Conservation (phyloP, 768 basidiomycete species). For the Agaricus sinodeliciosus region DNA sequence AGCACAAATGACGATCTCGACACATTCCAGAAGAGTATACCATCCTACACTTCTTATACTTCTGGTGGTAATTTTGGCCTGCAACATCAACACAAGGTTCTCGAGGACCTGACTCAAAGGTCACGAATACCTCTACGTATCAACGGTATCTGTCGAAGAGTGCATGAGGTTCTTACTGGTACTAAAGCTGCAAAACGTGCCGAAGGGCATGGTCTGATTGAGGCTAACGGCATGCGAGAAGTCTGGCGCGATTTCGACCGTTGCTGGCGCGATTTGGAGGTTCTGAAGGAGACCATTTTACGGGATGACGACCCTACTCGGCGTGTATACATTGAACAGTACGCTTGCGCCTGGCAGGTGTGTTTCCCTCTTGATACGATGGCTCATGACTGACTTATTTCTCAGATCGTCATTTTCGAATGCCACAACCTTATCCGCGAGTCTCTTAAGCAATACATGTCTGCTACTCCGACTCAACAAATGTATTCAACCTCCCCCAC, state of each 20-base stretch:
- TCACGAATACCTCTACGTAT: slow-evolving; percentile 58
- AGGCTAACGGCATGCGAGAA: slow-evolving; percentile 58
- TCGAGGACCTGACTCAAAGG: slow-evolving; percentile 4
- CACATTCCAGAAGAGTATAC: slow-evolving; percentile 61
- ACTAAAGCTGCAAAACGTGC: slow-evolving; percentile 57
- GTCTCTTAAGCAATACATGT: slow-evolving; percentile 54
- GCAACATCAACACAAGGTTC: slow-evolving; percentile 21
- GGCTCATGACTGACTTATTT: slow-evolving; percentile 9
- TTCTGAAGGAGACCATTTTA: slow-evolving; percentile 35
- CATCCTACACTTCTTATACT: slow-evolving; percentile 18
- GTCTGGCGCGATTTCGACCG: slow-evolving; percentile 82
- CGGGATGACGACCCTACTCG: slow-evolving; percentile 27
- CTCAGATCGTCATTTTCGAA: slow-evolving; percentile 84
- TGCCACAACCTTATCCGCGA: slow-evolving; percentile 87
- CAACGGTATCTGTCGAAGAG: slow-evolving; percentile 67
- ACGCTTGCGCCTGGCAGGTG: slow-evolving; percentile 85
- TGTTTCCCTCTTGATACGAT: slow-evolving; percentile 17
- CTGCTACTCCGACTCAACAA: slow-evolving; percentile 18
- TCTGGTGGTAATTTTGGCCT: slow-evolving; percentile 22
- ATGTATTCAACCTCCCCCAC: slow-evolving; percentile 30
- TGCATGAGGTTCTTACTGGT: slow-evolving; percentile 77
- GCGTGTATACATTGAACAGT: slow-evolving; percentile 41
- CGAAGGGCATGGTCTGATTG: slow-evolving; percentile 47
- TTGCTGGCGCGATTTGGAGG: slow-evolving; percentile 82
- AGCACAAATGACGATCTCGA: slow-evolving; percentile 75